Evolutionary conservation across 2,329 filamentous ascomycete species (phyloP), one percentile per base, ranked within the genome.

Genomic region (Periconia digitata): DNA sequence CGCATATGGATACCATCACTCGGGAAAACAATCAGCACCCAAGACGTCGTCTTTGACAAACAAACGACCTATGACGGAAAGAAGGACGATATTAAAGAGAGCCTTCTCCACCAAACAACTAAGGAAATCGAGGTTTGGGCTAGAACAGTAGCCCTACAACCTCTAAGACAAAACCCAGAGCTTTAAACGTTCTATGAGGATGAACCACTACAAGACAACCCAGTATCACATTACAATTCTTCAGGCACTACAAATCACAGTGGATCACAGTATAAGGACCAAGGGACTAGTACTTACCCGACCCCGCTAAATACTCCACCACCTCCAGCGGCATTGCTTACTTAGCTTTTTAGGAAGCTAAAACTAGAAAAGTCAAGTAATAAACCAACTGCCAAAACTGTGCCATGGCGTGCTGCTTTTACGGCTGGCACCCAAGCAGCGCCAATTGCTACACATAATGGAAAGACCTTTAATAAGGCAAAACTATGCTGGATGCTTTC

Each of bases 401-500:
- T 44, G 8, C 46, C 17, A 16, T 49, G 15, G 41, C 17, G 17
- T 27, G 41, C 46, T 3, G 46, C 41, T 23, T 49, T 49, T 13
- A 44, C 44, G n/a, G 46, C 24, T 23, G 27, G 36, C 3, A 40
- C 41, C 18, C 4, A 49, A 27, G 23, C 23, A 15, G 20, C 40
- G 23, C 8, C 34, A 24, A 27, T 44, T 40, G 23, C 40, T 17
- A 20, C 29, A 40, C 15, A 39, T 37, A 22, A 40, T 27, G 38
- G 38, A 29, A 39, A 46, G 32, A 15, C 35, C 8, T 32, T 43
- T 4, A 18, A 45, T 32, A 50, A 46, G 22, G 47, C 38, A 27
- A 15, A 43, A 16, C n/a, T 46, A 18, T 40, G 37, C n/a, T 10
- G 43, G 39, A 16, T 46, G 38, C n/a, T 46, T 8, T 15, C 29